phyloP scores from a whole-genome alignment of 2,329 filamentous ascomycete genomes.

The Pestalotiopsis sp. region DNA sequence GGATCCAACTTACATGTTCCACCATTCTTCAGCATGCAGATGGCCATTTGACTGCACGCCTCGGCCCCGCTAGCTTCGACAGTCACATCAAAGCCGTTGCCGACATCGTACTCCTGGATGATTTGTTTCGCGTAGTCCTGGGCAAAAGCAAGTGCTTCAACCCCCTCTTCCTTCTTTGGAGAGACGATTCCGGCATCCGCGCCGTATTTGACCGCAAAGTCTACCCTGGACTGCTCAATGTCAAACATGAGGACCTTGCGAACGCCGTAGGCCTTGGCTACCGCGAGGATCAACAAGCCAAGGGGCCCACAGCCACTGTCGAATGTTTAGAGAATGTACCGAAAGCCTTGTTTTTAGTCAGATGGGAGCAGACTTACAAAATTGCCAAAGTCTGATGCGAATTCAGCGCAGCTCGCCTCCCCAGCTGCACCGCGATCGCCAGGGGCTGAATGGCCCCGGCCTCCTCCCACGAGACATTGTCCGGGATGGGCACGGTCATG shows the following conservation, averaged over 20 bases:
- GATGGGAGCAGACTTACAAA: not conserved
- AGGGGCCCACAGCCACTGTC: conserved; percentile 3
- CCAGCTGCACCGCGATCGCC: conserved; percentile 8
- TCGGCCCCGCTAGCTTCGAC: conserved; percentile 8
- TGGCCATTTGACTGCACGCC: conserved; percentile 2
- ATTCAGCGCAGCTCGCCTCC: not conserved
- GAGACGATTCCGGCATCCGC: not conserved
- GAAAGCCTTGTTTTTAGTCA: no score
- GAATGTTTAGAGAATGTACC: not conserved
- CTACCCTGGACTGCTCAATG: conserved; percentile 1
- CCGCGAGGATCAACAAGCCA: not conserved
- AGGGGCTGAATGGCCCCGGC: conserved; percentile 8
- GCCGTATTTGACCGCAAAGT: conserved; percentile 11
- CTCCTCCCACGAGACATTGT: conserved; percentile 12
- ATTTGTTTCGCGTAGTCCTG: conserved; percentile 7
- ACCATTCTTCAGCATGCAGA: conserved; percentile 4
- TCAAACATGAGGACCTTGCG: conserved; percentile 9
- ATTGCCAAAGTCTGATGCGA: conserved; percentile 8
- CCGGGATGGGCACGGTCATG: conserved; percentile 7
- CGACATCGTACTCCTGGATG: not conserved
- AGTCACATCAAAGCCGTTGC: conserved; percentile 1
- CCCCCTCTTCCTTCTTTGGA: not conserved
- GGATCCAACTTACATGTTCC: not conserved
- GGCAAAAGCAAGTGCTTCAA: conserved; percentile 5
- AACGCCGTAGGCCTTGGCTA: conserved; percentile 7